These are phyloP conservation scores for Phytomonas francai DNA, from an alignment of 208 protist genomes.

Conservation along the genomic window DNA sequence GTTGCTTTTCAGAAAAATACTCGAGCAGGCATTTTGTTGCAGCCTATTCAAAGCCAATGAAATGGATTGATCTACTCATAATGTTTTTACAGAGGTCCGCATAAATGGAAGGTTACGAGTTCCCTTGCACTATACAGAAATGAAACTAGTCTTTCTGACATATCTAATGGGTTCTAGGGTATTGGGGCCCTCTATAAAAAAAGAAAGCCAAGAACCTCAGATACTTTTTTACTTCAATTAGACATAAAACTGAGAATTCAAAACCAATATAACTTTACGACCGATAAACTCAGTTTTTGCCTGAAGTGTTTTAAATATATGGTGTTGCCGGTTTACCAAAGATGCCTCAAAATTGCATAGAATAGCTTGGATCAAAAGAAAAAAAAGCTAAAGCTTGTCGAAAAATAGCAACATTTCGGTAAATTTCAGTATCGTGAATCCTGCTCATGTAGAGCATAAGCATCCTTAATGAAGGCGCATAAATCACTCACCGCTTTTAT, in stretches of 20 bases:
- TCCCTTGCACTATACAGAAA: slow-evolving; percentile 15
- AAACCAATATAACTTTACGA: too few relatives aligned
- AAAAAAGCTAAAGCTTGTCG: background rate
- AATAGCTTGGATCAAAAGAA: background rate
- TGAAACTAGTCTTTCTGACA: background rate
- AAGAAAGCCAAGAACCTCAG: background rate
- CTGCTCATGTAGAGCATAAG: background rate
- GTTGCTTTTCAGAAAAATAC: slow-evolving; percentile 41
- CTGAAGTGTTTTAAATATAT: too few relatives aligned
- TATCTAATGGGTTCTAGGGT: background rate
- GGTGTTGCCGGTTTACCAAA: background rate
- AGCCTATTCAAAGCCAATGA: slow-evolving; percentile 23
- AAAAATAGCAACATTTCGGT: background rate
- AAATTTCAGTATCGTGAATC: background rate
- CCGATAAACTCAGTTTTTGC: too few relatives aligned
- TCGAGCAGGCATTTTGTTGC: slow-evolving; percentile 18
- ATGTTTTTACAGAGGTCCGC: slow-evolving; percentile 10
- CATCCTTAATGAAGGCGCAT: background rate
- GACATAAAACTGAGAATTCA: background rate
- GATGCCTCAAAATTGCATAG: background rate
- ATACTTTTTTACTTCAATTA: background rate
- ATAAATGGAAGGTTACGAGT: slow-evolving; percentile 14
- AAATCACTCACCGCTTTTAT: background rate
- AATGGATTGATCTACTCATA: slow-evolving; percentile 30
- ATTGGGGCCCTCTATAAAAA: background rate